Evolutionary conservation across 805 yeast genomes (phyloP), one percentile per base, ranked within the genome.

Genomic region (Yarrowia alimentaria): DNA sequence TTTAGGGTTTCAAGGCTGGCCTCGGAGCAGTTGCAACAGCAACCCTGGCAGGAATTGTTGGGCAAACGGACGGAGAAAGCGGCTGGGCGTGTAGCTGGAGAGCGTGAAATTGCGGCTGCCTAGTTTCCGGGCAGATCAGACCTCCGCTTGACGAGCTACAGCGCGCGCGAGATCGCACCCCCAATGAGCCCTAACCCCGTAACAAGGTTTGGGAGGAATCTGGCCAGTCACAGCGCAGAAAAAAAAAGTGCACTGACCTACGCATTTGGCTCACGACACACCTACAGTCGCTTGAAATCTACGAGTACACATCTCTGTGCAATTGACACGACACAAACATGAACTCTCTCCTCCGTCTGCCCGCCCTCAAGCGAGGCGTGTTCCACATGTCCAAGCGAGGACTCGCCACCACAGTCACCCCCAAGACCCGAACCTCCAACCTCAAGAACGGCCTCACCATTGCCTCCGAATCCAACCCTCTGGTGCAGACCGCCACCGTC

Each of bases 401-500:
- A 2, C 50, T 43, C 8, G 50, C 50, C 22, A 43, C 50, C 29
- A 43, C 50, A 6, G 38, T 28, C 9, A 30, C 57, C 22, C 77
- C 81, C 18, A 63, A 66, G 22, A 79, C 87, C 22, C 70, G 75
- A 63, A 85, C 89, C 8, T 79, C 96, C 1, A 79, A 83, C 3
- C 73, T 93, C 49, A 72, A 82, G n/a, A 93, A 93, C 64, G 99
- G 99, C 3, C 69, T 93, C 34, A 91, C 97, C 0, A 96, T 91
- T 30, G 99, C 98, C 51, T 78, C 94, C 37, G 98, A 93, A 65
- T 63, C 75, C 34, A 79, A 85, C 64, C 98, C 98, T 9, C 82
- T 85, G 56, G 82, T 94, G 6, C 76, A 83, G 59, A 89, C 97
- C 34, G 98, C 99, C 55, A 93, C 99, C 1, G 96, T 93, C 11